Evolutionary conservation across 75 land plant genomes (phyloP).

Genomic region (Picea sitchensis): DNA sequence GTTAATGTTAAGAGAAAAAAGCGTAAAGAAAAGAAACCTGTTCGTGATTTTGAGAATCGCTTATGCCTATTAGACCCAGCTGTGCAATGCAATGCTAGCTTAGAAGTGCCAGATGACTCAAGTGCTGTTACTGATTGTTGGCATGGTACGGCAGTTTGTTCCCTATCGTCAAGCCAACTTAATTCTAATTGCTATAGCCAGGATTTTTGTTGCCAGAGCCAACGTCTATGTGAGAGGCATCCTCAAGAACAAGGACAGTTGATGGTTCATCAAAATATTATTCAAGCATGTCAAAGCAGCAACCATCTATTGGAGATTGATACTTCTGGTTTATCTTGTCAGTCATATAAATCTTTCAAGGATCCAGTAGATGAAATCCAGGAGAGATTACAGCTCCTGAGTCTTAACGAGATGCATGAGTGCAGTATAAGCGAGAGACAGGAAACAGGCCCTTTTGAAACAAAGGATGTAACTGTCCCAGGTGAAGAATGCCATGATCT

Average conservation of each 20-base stretch:
- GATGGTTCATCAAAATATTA: background rate
- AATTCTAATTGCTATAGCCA: background rate
- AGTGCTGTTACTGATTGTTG: background rate
- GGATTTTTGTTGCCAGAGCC: background rate
- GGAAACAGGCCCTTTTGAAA: conserved; percentile 16
- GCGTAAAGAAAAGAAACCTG: background rate
- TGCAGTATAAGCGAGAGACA: conserved; percentile 1
- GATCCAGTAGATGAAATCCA: background rate
- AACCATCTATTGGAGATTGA: background rate
- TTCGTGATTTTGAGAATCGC: background rate
- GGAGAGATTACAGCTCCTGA: background rate
- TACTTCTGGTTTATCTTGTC: no score
- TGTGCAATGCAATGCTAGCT: background rate
- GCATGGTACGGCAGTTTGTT: background rate
- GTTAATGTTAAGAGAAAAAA: background rate
- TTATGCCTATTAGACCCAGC: background rate
- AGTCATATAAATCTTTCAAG: no score
- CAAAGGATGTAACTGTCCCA: background rate
- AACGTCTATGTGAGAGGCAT: background rate
- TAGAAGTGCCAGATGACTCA: background rate
- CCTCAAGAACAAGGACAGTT: background rate
- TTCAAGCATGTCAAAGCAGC: background rate
- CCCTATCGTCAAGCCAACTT: background rate
- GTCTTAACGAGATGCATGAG: background rate
- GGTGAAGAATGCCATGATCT: background rate